These are phyloP conservation scores for Aspergillus jensenii DNA, from an alignment of 2,329 filamentous ascomycete species.

Conservation along the genomic window DNA sequence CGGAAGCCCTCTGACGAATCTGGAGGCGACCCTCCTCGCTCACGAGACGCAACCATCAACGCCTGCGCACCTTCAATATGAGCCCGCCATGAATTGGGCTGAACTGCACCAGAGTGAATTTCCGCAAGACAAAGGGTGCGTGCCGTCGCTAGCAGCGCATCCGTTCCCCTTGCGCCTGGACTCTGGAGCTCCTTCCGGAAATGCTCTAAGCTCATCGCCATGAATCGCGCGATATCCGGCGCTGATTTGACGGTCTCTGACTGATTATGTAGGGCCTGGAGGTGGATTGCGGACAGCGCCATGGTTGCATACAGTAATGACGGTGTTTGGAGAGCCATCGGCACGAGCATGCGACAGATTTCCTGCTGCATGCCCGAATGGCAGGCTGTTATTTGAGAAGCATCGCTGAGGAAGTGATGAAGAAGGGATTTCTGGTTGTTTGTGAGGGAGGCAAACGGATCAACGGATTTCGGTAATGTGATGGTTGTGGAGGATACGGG, in stretches of 20 bases:
- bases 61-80: constrained; percentile 45
- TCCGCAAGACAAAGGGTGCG: constrained; percentile 45
- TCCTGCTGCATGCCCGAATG: constrained; percentile 42
- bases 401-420: constrained; percentile 44
- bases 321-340: constrained; percentile 45
- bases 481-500: constrained; percentile 19
- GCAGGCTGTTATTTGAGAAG: constrained; percentile 43
- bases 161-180: constrained; percentile 29
- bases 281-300: constrained; percentile 44
- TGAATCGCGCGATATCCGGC: constrained; percentile 39
- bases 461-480: constrained; percentile 30
- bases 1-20: constrained; percentile 33
- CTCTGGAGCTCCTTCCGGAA: constrained; percentile 42
- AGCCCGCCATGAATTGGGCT: constrained; percentile 43
- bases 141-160: constrained; percentile 42
- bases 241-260: constrained; percentile 38
- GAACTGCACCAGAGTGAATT: constrained; percentile 42
- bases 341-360: constrained; percentile 45
- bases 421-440: constrained; percentile 37
- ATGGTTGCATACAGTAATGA: constrained; percentile 45
- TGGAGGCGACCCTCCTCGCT: constrained; percentile 22
- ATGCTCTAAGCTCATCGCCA: constrained; percentile 42
- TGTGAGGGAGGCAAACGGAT: constrained; percentile 39
- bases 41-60: constrained; percentile 31
- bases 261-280: constrained; percentile 37